A percentile compares a stretch with the other conserved stretches of the same genome.
Evolutionary conservation across 345 rosid genomes (phyloP).

Genomic region (Eucalyptus virginea): DNA sequence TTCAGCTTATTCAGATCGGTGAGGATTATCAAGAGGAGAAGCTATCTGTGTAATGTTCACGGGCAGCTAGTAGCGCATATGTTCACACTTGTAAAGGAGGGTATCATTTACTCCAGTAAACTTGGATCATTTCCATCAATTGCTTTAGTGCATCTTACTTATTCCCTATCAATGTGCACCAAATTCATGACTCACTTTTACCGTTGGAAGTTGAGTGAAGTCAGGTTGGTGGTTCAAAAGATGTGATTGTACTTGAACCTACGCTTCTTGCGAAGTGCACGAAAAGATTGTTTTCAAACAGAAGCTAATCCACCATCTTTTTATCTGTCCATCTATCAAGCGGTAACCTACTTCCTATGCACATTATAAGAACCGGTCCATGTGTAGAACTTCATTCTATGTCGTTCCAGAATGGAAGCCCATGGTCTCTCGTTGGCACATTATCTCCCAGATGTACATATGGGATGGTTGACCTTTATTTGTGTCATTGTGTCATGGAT

Average conservation of each 20-base stretch:
- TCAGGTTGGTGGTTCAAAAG: not conserved
- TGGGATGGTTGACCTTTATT: conserved; percentile 11
- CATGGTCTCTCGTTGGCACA: not conserved
- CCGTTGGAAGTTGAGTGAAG: not conserved
- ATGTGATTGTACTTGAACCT: not conserved
- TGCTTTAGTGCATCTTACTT: not conserved
- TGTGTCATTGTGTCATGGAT: conserved; percentile 53
- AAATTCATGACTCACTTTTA: not conserved
- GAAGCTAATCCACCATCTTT: not conserved
- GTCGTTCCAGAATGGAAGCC: not conserved
- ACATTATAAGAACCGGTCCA: not conserved
- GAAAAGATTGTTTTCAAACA: not conserved
- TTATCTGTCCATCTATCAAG: not conserved
- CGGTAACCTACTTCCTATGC: not conserved
- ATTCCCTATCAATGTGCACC: not conserved
- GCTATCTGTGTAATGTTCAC: not conserved
- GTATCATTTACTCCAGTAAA: not conserved
- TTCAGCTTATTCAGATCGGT: not conserved
- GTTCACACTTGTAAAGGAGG: not conserved
- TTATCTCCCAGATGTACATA: not conserved
- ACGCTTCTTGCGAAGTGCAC: not conserved
- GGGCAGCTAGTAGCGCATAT: not conserved
- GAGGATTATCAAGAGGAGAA: not conserved
- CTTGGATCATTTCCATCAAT: not conserved
- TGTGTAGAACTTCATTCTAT: not conserved